Evolutionary conservation across 192 early-diverging fungal species (phyloP).

Genomic region (Podochytrium sp.): DNA sequence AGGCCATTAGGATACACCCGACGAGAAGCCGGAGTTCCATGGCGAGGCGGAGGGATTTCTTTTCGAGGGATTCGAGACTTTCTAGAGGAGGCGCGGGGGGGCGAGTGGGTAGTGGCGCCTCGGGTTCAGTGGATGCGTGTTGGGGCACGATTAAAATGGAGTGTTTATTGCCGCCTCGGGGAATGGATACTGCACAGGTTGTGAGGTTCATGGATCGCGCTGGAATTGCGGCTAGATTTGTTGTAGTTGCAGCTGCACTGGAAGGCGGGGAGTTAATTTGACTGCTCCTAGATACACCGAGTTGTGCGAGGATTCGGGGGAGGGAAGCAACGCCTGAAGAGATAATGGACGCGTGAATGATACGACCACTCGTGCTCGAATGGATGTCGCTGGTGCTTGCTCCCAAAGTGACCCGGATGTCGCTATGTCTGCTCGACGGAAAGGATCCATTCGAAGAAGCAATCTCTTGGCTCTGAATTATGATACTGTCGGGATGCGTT

Average conservation of each 20-base stretch:
- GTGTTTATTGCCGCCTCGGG: neutral
- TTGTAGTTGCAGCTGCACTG: neutral
- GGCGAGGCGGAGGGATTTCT: neutral
- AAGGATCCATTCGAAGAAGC: neutral
- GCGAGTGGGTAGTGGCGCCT: neutral
- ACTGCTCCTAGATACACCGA: too few relatives aligned
- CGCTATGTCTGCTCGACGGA: neutral
- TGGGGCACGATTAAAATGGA: neutral
- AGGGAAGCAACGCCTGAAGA: too few relatives aligned
- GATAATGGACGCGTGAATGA: neutral
- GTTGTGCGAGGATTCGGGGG: too few relatives aligned
- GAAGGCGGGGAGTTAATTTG: neutral
- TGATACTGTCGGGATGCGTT: neutral
- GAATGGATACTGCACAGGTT: neutral
- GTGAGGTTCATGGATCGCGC: neutral
- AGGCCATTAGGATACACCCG: constrained; percentile 1
- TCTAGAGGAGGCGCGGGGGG: too few relatives aligned
- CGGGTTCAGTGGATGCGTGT: neutral
- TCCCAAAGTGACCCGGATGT: neutral
- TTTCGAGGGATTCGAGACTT: neutral
- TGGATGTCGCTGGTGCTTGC: neutral
- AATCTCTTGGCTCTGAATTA: neutral
- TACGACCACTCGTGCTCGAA: neutral
- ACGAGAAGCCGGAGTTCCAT: neutral
- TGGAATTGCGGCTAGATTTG: neutral